These are phyloP conservation scores for Starmera quercuum DNA, from an alignment of 805 yeast species.

Conservation along the genomic window DNA sequence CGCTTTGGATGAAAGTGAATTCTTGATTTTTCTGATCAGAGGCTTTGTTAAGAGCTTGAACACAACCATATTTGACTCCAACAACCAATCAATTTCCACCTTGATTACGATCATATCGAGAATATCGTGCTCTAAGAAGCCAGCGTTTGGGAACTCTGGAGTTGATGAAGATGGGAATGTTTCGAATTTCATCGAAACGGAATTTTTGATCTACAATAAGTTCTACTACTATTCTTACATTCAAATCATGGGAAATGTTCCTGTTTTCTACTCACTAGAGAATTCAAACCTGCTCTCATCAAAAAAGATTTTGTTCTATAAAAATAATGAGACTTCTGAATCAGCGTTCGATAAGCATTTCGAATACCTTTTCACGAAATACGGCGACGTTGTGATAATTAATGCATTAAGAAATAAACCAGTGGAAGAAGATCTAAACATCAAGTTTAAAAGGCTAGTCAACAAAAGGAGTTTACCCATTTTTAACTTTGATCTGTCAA, in stretches of 20 bases:
- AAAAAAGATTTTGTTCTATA: conserved; percentile 72
- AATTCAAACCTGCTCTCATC: conserved; percentile 54
- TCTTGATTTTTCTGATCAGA: conserved; percentile 76
- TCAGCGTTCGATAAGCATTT: conserved; percentile 83
- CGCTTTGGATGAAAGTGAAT: conserved; percentile 57
- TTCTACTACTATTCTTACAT: conserved; percentile 59
- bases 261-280: conserved; percentile 92
- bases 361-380: conserved; percentile 56
- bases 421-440: conserved; percentile 63
- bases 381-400: conserved; percentile 80
- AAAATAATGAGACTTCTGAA: conserved; percentile 78
- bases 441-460: conserved; percentile 52
- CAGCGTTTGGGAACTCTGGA: conserved; percentile 80
- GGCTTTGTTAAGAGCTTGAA: conserved; percentile 80
- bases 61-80: conserved; percentile 14
- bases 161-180: conserved; percentile 89
- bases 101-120: conserved; percentile 76
- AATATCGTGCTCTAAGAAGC: conserved; percentile 84
- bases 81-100: conserved; percentile 11
- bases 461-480: conserved; percentile 23
- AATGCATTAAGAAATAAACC: conserved; percentile 65
- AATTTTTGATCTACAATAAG: conserved; percentile 54
- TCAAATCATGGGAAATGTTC: conserved; percentile 87
- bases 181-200: conserved; percentile 88
- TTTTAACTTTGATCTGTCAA: conserved; percentile 29